Base-by-base conservation (phyloP, 805 yeast species). In the Starmerella ratchasimensis region DNA sequence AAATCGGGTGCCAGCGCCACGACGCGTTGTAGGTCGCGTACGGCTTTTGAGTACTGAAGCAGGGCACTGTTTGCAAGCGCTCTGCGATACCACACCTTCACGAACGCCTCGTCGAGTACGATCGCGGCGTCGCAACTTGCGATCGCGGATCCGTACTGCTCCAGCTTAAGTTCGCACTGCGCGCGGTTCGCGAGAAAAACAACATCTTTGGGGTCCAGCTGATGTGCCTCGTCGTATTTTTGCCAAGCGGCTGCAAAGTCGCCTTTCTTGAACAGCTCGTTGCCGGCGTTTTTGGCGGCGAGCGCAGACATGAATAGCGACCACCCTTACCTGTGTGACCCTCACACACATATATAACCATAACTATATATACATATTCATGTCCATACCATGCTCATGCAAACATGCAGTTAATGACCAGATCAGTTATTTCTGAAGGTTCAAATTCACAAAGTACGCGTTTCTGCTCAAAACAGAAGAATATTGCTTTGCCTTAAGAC, bases 181-280 rank as follows among this genome's bases (percentile, higher is more conserved):
- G 95, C 94, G 47, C 94, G 64, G 58, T 86, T 86, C 16, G 93
- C 74, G 51, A 60, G 79, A 48, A 71, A 76, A n/a, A 84, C 69
- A 0, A 88, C 76, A 27, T 76, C 72, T 4, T 61, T 47, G 10
- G 67, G 57, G 48, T 76, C 76, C 4, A 75, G 47, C 28, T 67
- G 74, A 24, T 82, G 79, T 9, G 94, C 95, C 45, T 67, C 53
- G 1, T 83, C 69, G 56, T 86, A 86, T 5, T 64, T 55, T 4
- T 69, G 75, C 18, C 77, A 62, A 6, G 94, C 94, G 22, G 68
- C 66, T 10, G 65, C 67, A 50, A 60, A 79, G 45, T 72, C 63
- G 31, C 78, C 76, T 16, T 63, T 64, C 48, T 75, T 72, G 34
- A 86, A 65, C 38, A 64, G 69, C 8, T 59, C 63, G 51, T 84